Evolutionary conservation across 2,329 filamentous ascomycete genomes (phyloP).

Genomic region (Talaromyces sp.): DNA sequence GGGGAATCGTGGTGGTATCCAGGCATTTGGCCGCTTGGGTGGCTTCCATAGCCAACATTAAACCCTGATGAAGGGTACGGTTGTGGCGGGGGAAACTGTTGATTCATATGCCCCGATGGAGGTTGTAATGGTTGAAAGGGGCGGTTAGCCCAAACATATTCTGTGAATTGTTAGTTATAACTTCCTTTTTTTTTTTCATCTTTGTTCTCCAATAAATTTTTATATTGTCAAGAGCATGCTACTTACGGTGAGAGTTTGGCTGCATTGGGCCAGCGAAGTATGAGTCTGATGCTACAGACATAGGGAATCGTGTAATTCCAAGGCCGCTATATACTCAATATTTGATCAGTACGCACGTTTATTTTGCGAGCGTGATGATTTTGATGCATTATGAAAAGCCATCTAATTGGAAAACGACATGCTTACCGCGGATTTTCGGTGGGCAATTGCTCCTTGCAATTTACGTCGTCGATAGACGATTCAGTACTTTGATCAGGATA

Average conservation of each 20-base stretch:
- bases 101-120: conserved; percentile 30
- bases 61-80: conserved; percentile 27
- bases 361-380: not conserved
- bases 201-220: not conserved
- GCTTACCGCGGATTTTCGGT: conserved; percentile 16
- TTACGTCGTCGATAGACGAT: conserved; percentile 7
- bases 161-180: conserved; percentile 26
- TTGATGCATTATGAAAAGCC: not conserved
- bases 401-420: not conserved
- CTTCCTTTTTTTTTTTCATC: not conserved
- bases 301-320: conserved; percentile 22
- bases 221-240: not conserved
- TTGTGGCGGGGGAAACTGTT: conserved; percentile 29
- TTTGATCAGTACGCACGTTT: not conserved
- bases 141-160: conserved; percentile 35
- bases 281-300: conserved; percentile 26
- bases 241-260: conserved; percentile 35
- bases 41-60: conserved; percentile 29
- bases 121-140: conserved; percentile 33
- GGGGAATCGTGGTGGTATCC: conserved; percentile 18
- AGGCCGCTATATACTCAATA: conserved; percentile 18
- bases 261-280: conserved; percentile 33
- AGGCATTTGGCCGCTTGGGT: conserved; percentile 22
- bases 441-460: conserved; percentile 8
- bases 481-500: conserved; percentile 7